These are phyloP conservation scores for Allantophomopsis cytisporea DNA, from an alignment of 2,329 filamentous ascomycete genomes.

Conservation along the genomic window DNA sequence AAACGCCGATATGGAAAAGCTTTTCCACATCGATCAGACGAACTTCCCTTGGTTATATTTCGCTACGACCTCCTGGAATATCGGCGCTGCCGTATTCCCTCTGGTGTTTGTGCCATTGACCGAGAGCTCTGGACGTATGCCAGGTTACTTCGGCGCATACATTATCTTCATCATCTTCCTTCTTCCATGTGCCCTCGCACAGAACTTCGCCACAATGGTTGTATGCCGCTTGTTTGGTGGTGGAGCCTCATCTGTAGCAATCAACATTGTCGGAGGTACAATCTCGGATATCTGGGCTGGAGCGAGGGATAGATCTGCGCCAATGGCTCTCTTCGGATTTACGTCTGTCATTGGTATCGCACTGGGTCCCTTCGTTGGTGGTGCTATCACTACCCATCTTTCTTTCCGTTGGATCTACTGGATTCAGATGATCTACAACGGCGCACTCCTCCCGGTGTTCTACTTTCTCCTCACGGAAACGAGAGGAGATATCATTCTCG, in stretches of 20 bases:
- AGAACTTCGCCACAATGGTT: conserved; percentile 14
- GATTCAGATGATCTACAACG: conserved; percentile 23
- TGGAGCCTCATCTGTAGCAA: conserved; percentile 11
- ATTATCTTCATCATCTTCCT: conserved; percentile 14
- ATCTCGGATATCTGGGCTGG: conserved; percentile 10
- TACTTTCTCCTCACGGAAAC: conserved; percentile 27
- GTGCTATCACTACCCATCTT: conserved; percentile 8
- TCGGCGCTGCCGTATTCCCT: conserved; percentile 25
- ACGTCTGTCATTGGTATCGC: conserved; percentile 60
- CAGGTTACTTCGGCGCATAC: conserved; percentile 12
- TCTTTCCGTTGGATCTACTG: conserved; percentile 17
- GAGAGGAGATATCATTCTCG: conserved; percentile 27
- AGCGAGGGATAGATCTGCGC: conserved; percentile 11
- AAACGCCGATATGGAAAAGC: conserved; percentile 10
- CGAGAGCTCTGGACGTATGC: conserved; percentile 20
- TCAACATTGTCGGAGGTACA: conserved; percentile 7
- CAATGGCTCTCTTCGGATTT: conserved; percentile 43
- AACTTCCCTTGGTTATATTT: conserved; percentile 25
- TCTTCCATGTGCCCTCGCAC: conserved; percentile 18
- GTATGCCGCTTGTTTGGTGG: conserved; percentile 15
- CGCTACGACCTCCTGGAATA: conserved; percentile 24
- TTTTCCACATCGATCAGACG: conserved; percentile 22
- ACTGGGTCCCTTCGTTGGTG: conserved; percentile 16
- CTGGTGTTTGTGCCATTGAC: conserved; percentile 26
- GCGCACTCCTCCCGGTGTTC: conserved; percentile 24